Percentiles rank a stretch among this genome's conserved stretches.
Conservation (phyloP, 2,329 filamentous ascomycete genomes). For the Mollisia scopiformis region DNA sequence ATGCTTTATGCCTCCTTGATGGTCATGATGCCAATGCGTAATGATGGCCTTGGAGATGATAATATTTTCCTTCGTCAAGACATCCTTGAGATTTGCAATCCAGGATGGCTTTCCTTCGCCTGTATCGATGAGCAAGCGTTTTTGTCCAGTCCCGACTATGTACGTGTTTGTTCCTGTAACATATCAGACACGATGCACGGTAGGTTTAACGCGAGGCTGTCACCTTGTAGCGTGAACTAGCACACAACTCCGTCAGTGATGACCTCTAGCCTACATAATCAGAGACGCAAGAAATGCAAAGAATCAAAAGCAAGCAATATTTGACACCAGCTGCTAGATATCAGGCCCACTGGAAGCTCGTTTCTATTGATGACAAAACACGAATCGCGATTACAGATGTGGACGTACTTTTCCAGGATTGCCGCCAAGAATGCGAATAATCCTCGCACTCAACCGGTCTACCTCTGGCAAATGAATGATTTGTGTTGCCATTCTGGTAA, state of each 20-base stretch:
- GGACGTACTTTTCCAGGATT: constrained; percentile 83
- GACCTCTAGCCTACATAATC: background rate
- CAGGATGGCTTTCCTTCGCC: constrained; percentile 77
- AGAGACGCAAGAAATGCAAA: background rate
- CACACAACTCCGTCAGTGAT: constrained; percentile 9
- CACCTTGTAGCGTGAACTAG: constrained; percentile 65
- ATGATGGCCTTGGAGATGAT: constrained; percentile 72
- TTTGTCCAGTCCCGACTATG: constrained; percentile 74
- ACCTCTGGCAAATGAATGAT: constrained; percentile 62
- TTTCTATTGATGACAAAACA: background rate
- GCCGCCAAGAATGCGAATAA: constrained; percentile 84
- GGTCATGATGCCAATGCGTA: constrained; percentile 93
- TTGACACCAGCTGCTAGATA: background rate
- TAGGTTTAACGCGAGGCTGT: background rate
- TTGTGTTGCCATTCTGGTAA: constrained; percentile 35
- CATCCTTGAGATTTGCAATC: constrained; percentile 65
- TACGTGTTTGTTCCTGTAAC: constrained; percentile 90
- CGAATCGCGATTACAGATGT: background rate
- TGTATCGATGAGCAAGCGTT: constrained; percentile 85
- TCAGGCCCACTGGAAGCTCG: background rate
- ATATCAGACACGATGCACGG: constrained; percentile 40
- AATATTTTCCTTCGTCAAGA: constrained; percentile 69
- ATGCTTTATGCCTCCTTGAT: constrained; percentile 75
- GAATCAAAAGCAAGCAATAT: background rate
- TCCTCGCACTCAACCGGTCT: constrained; percentile 74